Percentiles rank a stretch among this genome's conserved stretches.
Evolutionary conservation across 2,329 filamentous ascomycete species (phyloP).

Genomic region (Ophiostoma australiae): DNA sequence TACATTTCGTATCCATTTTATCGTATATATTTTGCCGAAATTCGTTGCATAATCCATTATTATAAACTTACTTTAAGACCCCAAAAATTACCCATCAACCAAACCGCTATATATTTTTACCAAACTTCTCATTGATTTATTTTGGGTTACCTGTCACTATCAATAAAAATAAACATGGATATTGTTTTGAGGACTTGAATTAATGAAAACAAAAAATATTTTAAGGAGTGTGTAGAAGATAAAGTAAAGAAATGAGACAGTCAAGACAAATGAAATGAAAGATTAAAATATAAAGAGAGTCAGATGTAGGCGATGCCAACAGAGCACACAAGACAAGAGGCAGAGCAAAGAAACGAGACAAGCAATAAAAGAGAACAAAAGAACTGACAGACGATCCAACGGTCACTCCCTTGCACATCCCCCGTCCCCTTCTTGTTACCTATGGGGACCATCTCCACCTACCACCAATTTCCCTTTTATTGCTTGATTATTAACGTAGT

Average conservation of each 20-base stretch:
- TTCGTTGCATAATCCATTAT: too few relatives aligned
- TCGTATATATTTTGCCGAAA: too few relatives aligned
- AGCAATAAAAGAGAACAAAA: not conserved
- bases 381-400: not conserved
- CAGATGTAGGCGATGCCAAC: not conserved
- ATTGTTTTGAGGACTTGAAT: constrained; percentile 14
- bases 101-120: too few relatives aligned
- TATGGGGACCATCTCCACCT: not conserved
- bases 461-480: not conserved
- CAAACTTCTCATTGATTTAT: too few relatives aligned
- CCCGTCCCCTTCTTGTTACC: not conserved
- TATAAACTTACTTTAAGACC: too few relatives aligned
- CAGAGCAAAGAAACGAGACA: not conserved
- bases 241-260: not conserved
- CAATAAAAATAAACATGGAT: not conserved
- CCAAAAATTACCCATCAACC: too few relatives aligned
- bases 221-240: constrained; percentile 23
- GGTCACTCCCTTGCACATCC: not conserved
- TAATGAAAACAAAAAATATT: constrained; percentile 16
- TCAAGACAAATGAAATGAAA: not conserved
- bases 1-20: too few relatives aligned
- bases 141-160: not conserved
- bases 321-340: not conserved
- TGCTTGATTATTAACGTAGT: constrained; percentile 1
- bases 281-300: not conserved